phyloP scores from a whole-genome alignment of 2,329 filamentous ascomycete genomes.

The Colletotrichum coccodes region DNA sequence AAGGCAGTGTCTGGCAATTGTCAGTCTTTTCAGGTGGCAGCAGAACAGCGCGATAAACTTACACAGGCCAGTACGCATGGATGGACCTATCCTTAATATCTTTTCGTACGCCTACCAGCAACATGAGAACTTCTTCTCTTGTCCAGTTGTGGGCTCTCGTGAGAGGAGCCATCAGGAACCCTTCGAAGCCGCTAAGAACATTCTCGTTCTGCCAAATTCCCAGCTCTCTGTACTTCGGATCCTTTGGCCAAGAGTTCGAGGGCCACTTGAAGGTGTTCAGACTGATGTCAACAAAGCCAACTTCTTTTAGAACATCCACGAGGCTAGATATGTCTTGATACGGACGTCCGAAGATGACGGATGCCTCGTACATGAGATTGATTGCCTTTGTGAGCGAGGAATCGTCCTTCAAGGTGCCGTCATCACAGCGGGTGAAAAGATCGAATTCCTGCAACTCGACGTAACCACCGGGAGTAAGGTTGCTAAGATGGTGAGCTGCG shows the following conservation, averaged over 20 bases:
- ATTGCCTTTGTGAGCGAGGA: constrained; percentile 42
- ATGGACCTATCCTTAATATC: constrained; percentile 37
- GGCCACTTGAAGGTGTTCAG: constrained; percentile 61
- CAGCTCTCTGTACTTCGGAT: constrained; percentile 60
- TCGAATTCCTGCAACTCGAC: constrained; percentile 54
- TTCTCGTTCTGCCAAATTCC: constrained; percentile 43
- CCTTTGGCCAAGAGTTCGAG: constrained; percentile 60
- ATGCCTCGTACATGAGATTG: constrained; percentile 40
- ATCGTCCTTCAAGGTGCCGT: constrained; percentile 45
- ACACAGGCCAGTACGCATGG: constrained; percentile 34
- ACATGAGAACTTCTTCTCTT: constrained; percentile 35
- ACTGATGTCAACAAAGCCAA: constrained; percentile 62
- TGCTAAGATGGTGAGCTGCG: background rate
- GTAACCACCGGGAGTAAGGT: constrained; percentile 54
- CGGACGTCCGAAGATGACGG: constrained; percentile 41
- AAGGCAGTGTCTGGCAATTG: too few species aligned
- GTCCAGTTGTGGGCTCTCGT: constrained; percentile 39
- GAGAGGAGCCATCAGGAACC: constrained; percentile 38
- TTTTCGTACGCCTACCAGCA: constrained; percentile 37
- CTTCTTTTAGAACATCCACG: constrained; percentile 46
- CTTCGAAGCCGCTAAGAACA: constrained; percentile 36
- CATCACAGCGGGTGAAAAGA: constrained; percentile 50
- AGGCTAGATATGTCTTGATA: too few species aligned
- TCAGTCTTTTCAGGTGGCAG: too few species aligned
- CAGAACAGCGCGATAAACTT: too few species aligned